Base-by-base conservation (phyloP, 495 filamentous ascomycete genomes). In the Aspergillus conjunctus region DNA sequence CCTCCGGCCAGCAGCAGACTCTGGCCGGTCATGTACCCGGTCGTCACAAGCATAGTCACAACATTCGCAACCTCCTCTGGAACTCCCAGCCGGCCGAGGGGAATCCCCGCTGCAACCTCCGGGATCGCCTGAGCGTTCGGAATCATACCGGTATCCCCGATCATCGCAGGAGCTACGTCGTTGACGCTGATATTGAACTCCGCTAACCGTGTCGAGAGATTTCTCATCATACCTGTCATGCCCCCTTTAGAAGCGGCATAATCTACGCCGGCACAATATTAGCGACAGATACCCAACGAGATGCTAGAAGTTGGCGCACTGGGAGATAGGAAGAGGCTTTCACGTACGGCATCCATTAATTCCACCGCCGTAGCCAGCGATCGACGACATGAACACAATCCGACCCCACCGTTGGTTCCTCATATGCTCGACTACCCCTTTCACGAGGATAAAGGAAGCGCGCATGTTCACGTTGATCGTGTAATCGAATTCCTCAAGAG, bases 91-190 rank as follows among this genome's bases (percentile, higher is more conserved):
- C 88, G 73, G 8, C 83, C 80, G 11, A 90, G 70, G 0, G 88
- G 88, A 46, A 90, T 88, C 54, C 66, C 68, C 41, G 75, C 70
- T 52, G 80, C 81, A 50, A 82, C 79, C 9, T 82, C 82, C 4
- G 82, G 77, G 11, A 83, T 79, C 17, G 77, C 73, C 52, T 82
- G 77, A 12, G 74, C 77, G 34, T 83, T 81, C 3, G 87, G 86
- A 53, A 88, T 79, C 85, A 88, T 86, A 0, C 82, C 80, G 14
- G 85, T 89, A 5, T 85, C 84, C 9, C 85, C 85, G 59, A 91
- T 90, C 84, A 91, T 85, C 7, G 87, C 88, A 1, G 88, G 89
- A n/a, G 88, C 86, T 5, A 92, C 86, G 67, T 88, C 88, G 55
- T 92, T 91, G 44, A 89, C 85, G 21, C 87, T 91, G 61, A 92